phyloP scores from a whole-genome alignment of 2,329 filamentous ascomycete species.

The Byssothecium circinans region DNA sequence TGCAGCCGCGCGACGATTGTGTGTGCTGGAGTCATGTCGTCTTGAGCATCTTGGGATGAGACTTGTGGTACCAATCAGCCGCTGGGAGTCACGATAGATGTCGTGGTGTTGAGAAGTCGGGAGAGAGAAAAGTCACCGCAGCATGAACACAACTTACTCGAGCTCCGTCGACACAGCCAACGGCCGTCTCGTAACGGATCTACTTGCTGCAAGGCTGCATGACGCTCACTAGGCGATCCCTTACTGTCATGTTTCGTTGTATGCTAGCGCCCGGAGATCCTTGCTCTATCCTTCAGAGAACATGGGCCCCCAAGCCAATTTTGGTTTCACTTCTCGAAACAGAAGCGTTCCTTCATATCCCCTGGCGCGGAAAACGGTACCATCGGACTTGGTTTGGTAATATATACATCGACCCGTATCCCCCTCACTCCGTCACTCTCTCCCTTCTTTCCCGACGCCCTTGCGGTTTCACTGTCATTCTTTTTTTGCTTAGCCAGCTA shows the following conservation, averaged over 20 bases:
- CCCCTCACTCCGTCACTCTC: constrained; percentile 19
- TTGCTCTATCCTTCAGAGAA: constrained; percentile 15
- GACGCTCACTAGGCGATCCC: constrained; percentile 19
- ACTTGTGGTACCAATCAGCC: not conserved
- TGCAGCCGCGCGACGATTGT: constrained; percentile 3
- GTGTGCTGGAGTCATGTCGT: not conserved
- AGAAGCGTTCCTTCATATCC: constrained; percentile 45
- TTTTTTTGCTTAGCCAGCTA: constrained; percentile 29
- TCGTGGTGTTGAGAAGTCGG: not conserved
- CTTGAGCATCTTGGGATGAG: not conserved
- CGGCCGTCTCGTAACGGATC: not conserved
- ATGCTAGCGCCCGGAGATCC: constrained; percentile 26
- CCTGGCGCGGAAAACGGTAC: constrained; percentile 23
- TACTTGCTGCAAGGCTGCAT: constrained; percentile 10
- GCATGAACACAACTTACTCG: not conserved
- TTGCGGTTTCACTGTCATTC: constrained; percentile 31
- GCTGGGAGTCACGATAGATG: not conserved
- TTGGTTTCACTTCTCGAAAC: constrained; percentile 40
- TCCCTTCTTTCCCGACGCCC: constrained; percentile 23
- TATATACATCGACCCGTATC: constrained; percentile 32
- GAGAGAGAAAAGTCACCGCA: not conserved
- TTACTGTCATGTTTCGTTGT: constrained; percentile 36
- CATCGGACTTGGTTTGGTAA: constrained; percentile 24
- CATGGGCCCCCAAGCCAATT: constrained; percentile 26
- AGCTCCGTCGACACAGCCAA: not conserved